Evolutionary conservation across 768 basidiomycete species (phyloP).

Genomic region (Clathrus columnatus): DNA sequence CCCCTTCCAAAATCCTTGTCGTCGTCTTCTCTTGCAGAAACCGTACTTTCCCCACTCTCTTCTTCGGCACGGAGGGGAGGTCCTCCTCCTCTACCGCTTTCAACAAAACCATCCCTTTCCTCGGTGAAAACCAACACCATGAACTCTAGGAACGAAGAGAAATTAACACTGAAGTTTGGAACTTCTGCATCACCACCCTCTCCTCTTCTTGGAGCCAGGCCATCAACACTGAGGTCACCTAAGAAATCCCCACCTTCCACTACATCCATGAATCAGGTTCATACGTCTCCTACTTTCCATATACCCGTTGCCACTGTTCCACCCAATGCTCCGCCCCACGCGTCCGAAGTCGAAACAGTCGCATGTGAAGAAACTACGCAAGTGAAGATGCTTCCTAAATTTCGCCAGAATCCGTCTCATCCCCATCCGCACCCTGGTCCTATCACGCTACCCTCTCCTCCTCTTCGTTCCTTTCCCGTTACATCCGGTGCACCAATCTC

Average conservation of each 20-base stretch:
- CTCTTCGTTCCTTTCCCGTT: constrained; percentile 13
- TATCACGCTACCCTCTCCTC: constrained; percentile 58
- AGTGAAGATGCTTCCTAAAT: constrained; percentile 18
- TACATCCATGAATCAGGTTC: not conserved
- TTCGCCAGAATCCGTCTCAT: constrained; percentile 7
- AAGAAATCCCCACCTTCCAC: not conserved
- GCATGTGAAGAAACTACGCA: constrained; percentile 9
- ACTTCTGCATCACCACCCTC: not conserved
- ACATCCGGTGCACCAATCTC: constrained; percentile 21
- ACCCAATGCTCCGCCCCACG: not conserved
- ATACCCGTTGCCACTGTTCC: not conserved
- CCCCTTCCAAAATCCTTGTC: not conserved
- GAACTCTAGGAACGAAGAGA: not conserved
- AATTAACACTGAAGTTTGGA: not conserved
- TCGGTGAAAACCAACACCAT: not conserved
- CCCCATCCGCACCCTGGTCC: constrained; percentile 59
- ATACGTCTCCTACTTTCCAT: not conserved
- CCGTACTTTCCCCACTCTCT: not conserved
- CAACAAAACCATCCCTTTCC: not conserved
- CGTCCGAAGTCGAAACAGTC: too few relatives aligned
- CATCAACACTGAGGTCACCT: not conserved
- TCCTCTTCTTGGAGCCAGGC: not conserved
- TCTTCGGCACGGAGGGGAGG: not conserved
- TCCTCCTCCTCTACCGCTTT: not conserved
- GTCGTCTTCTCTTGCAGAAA: not conserved